Evolutionary conservation across 805 yeast species (phyloP), one percentile per base, ranked within the genome.

Genomic region (Monosporozyma aerobia): DNA sequence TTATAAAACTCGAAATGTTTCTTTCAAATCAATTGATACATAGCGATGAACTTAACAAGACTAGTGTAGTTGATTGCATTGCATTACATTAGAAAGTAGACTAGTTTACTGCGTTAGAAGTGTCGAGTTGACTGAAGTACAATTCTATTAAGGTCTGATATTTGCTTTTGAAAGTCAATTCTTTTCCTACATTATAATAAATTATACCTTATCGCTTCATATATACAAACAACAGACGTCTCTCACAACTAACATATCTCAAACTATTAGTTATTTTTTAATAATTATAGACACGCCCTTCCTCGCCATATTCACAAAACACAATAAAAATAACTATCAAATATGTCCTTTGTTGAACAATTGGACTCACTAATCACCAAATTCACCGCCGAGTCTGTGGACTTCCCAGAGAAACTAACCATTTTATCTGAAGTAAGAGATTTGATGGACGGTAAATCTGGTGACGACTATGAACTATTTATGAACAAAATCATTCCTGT

Each of bases 381-480:
- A 62, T 77, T 87, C 22, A 68, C 70, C 53, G 81, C 77, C 53
- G 82, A 77, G 48, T 71, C 74, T 52, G 68, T 73, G 48, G 90
- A 84, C 63, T 75, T 76, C 57, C 78, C 79, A 56, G 71, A 79
- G 10, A 82, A 82, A 58, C 85, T 86, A 56, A 74, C 90, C 0
- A 79, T 82, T 7, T 78, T 89, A 44, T 81, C 90, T 4, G 97
- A 92, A 67, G 73, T 92, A 46, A 78, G 94, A 55, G 98, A 92
- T 68, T 80, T 89, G 67, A 77, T 90, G 44, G 98, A 92, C 64
- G 85, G 87, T 68, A 85, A 85, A 56, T 85, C 88, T 9, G 79
- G 89, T 4, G 81, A 81, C 23, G 97, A 90, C 59, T 89, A 90
- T 67, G 90, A 85, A 55, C 77, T 79, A 61, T 89, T 90, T 62